These are phyloP conservation scores for Ceratocystis papillata DNA, from an alignment of 2,329 filamentous ascomycete species.

Conservation along the genomic window DNA sequence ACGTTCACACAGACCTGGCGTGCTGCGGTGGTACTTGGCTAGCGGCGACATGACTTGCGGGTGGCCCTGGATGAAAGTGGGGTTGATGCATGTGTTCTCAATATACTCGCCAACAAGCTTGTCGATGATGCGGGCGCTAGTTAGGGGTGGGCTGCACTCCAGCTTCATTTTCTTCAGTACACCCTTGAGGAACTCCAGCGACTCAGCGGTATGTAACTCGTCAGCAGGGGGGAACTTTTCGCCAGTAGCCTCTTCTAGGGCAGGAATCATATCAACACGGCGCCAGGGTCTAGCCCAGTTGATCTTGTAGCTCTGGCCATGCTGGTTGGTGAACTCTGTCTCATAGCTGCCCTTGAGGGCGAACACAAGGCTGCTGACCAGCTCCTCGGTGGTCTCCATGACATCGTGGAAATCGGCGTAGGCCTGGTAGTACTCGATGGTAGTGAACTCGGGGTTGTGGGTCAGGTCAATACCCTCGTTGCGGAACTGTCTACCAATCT, in stretches of 20 bases:
- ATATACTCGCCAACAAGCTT: slow-evolving; percentile 91
- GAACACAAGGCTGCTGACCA: slow-evolving; percentile 83
- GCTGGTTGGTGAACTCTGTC: slow-evolving; percentile 77
- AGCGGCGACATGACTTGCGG: slow-evolving; percentile 53
- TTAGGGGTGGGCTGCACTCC: slow-evolving; percentile 79
- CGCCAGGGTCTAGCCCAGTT: slow-evolving; percentile 97
- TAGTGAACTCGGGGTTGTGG: slow-evolving; percentile 94
- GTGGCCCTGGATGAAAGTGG: slow-evolving; percentile 83
- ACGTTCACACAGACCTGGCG: slow-evolving; percentile 77
- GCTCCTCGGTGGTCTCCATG: slow-evolving; percentile 83
- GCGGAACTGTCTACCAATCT: slow-evolving; percentile 88
- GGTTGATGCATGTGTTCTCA: slow-evolving; percentile 86
- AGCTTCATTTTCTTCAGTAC: slow-evolving; percentile 83
- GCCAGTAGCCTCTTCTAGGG: slow-evolving; percentile 75
- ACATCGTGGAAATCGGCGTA: slow-evolving; percentile 87
- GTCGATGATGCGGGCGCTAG: slow-evolving; percentile 92
- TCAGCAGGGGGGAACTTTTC: slow-evolving; percentile 89
- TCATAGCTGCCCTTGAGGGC: slow-evolving; percentile 73
- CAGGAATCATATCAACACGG: slow-evolving; percentile 82
- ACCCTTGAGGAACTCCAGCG: slow-evolving; percentile 73
- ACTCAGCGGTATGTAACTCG: slow-evolving; percentile 80
- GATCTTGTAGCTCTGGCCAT: slow-evolving; percentile 75
- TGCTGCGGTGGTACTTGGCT: slow-evolving; percentile 78
- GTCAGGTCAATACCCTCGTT: slow-evolving; percentile 68
- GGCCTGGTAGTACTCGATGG: slow-evolving; percentile 93